These are phyloP conservation scores for Lactarius trivialis DNA, from an alignment of 768 basidiomycete genomes.

Conservation along the genomic window DNA sequence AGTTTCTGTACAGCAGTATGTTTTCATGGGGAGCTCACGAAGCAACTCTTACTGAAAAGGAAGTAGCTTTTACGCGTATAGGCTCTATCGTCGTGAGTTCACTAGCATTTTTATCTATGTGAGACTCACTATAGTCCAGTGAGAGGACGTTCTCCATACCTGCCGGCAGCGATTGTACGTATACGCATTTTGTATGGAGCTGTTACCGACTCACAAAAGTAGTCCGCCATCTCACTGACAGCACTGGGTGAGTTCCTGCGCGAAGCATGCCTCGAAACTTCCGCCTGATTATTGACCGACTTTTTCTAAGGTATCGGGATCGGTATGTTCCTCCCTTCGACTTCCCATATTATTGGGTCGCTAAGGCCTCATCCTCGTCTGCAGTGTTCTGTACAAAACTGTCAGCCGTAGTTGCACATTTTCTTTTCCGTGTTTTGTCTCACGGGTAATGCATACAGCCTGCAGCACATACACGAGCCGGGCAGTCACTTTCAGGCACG, in stretches of 20 bases:
- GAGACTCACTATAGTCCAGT: background rate
- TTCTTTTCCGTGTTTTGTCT: background rate
- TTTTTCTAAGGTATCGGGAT: background rate
- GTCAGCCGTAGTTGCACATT: background rate
- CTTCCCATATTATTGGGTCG: background rate
- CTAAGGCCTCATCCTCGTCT: background rate
- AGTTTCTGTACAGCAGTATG: background rate
- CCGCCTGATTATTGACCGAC: background rate
- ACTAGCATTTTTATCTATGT: background rate
- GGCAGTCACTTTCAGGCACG: background rate
- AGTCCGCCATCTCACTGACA: background rate
- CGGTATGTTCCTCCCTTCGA: background rate
- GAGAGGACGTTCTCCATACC: background rate
- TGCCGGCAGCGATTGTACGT: background rate
- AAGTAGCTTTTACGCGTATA: background rate
- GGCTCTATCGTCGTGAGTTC: background rate
- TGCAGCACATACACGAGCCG: background rate
- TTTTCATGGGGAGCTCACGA: background rate
- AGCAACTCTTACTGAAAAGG: background rate
- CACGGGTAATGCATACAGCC: background rate
- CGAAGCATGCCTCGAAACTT: background rate
- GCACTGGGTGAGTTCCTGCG: background rate
- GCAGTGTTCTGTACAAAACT: background rate
- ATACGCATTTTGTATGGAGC: background rate
- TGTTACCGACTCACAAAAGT: background rate